These are phyloP conservation scores for Fomitiporia mediterranea DNA, from an alignment of 1,284 basidiomycete genomes.

Conservation along the genomic window DNA sequence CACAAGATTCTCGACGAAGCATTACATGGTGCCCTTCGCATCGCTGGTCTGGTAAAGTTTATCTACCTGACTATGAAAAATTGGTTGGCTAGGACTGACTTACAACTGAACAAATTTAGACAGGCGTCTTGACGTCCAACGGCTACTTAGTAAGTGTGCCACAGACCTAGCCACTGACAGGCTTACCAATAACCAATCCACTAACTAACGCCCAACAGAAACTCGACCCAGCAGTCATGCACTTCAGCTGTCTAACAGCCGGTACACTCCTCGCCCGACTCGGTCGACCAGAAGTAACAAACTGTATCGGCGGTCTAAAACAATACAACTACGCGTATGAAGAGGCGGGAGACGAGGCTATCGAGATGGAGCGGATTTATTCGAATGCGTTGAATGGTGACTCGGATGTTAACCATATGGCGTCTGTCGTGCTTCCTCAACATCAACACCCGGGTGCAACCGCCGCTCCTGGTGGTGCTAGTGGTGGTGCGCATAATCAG, in stretches of 20 bases:
- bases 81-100: neutral
- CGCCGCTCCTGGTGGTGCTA: no score
- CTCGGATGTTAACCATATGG: slow-evolving; percentile 18
- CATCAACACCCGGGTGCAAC: no score
- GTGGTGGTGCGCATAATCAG: neutral
- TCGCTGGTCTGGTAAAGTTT: slow-evolving; percentile 69
- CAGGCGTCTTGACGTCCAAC: slow-evolving; percentile 76
- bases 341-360: slow-evolving; percentile 76
- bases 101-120: slow-evolving; percentile 34
- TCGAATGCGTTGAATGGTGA: slow-evolving; percentile 33
- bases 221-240: slow-evolving; percentile 80
- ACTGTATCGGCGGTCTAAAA: slow-evolving; percentile 78
- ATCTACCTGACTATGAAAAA: no score
- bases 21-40: slow-evolving; percentile 77
- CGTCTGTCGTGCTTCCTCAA: slow-evolving; percentile 10
- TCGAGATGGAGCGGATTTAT: slow-evolving; percentile 58
- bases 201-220: slow-evolving; percentile 37
- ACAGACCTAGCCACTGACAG: slow-evolving; percentile 1
- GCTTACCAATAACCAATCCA: no score
- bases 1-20: slow-evolving; percentile 75
- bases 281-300: slow-evolving; percentile 73
- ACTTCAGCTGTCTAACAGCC: slow-evolving; percentile 78
- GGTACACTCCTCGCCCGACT: slow-evolving; percentile 79
- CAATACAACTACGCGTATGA: slow-evolving; percentile 87
- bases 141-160: slow-evolving; percentile 65